phyloP scores from a whole-genome alignment of 2,329 filamentous ascomycete genomes.

The Mycogone perniciosa region DNA sequence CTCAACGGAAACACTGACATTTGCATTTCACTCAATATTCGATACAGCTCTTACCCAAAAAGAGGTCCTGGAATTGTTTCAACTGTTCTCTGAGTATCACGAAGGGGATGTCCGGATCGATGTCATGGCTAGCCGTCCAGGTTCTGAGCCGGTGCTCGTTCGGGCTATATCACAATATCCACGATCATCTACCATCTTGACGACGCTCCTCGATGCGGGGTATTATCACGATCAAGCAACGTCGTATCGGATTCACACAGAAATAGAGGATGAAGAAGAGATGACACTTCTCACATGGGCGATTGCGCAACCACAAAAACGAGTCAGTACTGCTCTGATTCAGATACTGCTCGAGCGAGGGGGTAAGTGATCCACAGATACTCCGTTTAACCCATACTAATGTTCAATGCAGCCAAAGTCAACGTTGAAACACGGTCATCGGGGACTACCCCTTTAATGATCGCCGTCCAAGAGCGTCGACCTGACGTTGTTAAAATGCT shows the following conservation, averaged over 20 bases:
- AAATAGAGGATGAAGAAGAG: slow-evolving; percentile 45
- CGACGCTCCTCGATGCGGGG: slow-evolving; percentile 49
- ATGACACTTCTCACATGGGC: slow-evolving; percentile 56
- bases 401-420: slow-evolving; percentile 41
- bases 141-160: slow-evolving; percentile 43
- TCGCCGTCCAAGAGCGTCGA: slow-evolving; percentile 50
- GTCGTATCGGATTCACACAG: slow-evolving; percentile 36
- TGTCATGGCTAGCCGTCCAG: slow-evolving; percentile 38
- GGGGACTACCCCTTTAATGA: slow-evolving; percentile 51
- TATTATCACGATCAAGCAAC: slow-evolving; percentile 53
- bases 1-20: slow-evolving; percentile 41
- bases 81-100: slow-evolving; percentile 45
- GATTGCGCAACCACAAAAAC: slow-evolving; percentile 56
- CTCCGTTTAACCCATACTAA: slow-evolving; percentile 11
- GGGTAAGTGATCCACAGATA: slow-evolving; percentile 22
- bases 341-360: slow-evolving; percentile 46
- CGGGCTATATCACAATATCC: slow-evolving; percentile 50
- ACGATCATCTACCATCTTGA: slow-evolving; percentile 44
- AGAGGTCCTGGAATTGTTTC: slow-evolving; percentile 43
- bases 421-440: slow-evolving; percentile 48
- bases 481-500: slow-evolving; percentile 53
- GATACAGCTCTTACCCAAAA: slow-evolving; percentile 44
- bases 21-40: slow-evolving; percentile 52
- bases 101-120: slow-evolving; percentile 45
- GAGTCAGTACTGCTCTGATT: slow-evolving; percentile 52